Base-by-base conservation (phyloP, 495 filamentous ascomycete genomes). In the Lasiosphaeriaceae sp. region DNA sequence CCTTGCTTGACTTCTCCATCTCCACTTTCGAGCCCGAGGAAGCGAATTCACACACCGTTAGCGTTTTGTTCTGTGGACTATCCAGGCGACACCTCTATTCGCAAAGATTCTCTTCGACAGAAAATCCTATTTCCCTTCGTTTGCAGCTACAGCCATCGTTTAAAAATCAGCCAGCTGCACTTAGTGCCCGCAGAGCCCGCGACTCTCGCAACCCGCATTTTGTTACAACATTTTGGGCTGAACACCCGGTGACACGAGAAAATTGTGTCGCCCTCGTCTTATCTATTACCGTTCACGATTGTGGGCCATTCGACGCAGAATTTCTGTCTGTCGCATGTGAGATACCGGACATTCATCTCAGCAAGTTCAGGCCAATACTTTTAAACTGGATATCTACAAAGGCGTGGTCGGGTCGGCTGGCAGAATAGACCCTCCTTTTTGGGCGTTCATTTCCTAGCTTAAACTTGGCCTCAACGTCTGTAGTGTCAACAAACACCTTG, bases 1-100 rank as follows among this genome's bases (percentile, higher is more conserved):
- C 60, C 55, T 59, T 66, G 37, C 54, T 41, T 52, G 54, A 57
- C 52, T 58, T 61, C 26, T 46, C 26, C 60, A 65, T 65, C 68
- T 52, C 68, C 66, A 65, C 66, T 64, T 58, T 60, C 55, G 56
- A 58, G 53, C 56, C 58, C 52, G 50, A 64, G 56, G 26, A 31
- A 31, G 26, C 26, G 26, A 31, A 31, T 52, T 51, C 60, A 58
- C 43, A 29, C 44, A n/a, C 59, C 55, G 37, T 46, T 52, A 24
- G 47, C 50, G 52, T 44, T 23, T 31, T 9, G 26, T 31, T 31
- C 9, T 31, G 26, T 31, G 26, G 26, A 31, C 26, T 4, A 4
- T 17, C 29, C 44, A 35, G 50, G 49, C 45, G 47, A 51, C 20
- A 41, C 16, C 39, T 11, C 39, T n/a, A 26, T 14, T 46, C 45